Percentiles rank a stretch among this genome's conserved stretches.
Conservation (phyloP, 768 basidiomycete genomes). For the Naganishia vaughanmartiniae region DNA sequence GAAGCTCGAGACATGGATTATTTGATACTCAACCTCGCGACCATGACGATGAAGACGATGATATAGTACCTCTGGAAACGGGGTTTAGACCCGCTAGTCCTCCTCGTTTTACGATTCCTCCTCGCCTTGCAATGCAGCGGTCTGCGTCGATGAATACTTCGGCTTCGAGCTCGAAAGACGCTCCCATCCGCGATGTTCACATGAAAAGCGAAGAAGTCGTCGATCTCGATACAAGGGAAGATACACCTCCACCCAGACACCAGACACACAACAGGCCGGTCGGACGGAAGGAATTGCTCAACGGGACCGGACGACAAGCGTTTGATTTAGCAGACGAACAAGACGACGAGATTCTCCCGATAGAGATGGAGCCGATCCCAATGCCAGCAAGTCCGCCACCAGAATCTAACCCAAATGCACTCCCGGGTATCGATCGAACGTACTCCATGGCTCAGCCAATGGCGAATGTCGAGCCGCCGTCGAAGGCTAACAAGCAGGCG, state of each 20-base stretch:
- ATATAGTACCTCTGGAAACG: neutral
- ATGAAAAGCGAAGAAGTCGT: constrained; percentile 3
- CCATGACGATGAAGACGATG: neutral
- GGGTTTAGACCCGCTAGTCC: neutral
- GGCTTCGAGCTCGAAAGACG: neutral
- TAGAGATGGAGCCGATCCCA: constrained; percentile 1
- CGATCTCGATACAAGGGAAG: constrained; percentile 11
- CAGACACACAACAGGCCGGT: neutral
- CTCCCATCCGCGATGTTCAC: neutral
- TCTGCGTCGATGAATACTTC: constrained; percentile 1
- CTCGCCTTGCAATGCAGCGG: neutral
- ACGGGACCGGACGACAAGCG: neutral
- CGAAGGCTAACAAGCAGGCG: neutral
- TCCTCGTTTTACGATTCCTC: constrained; percentile 12
- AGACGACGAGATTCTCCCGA: constrained; percentile 16
- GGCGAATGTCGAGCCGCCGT: neutral
- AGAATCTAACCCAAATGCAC: neutral
- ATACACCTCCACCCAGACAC: neutral
- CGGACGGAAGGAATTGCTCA: neutral
- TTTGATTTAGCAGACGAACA: neutral
- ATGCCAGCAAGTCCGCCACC: constrained; percentile 17
- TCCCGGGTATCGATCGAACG: constrained; percentile 2
- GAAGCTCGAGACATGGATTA: neutral
- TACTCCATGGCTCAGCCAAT: constrained; percentile 15
- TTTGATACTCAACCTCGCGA: constrained; percentile 8